A percentile compares a stretch with the other conserved stretches of the same genome.
Conservation (phyloP, 2,329 filamentous ascomycete genomes). For the Fusarium camptoceras region DNA sequence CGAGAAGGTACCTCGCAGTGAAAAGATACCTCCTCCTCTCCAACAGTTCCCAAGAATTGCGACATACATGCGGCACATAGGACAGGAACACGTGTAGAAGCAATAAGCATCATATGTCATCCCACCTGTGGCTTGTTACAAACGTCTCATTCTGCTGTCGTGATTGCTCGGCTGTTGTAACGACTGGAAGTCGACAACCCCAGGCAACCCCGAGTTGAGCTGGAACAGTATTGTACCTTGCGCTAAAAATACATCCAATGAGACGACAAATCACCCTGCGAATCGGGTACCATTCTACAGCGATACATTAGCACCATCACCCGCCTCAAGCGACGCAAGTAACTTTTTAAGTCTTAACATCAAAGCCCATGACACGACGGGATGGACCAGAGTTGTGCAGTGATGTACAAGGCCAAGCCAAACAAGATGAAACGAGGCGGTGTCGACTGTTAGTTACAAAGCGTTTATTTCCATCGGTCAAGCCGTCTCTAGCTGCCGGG, state of each 20-base stretch:
- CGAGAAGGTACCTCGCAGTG: conserved; percentile 1
- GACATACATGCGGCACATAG: background rate
- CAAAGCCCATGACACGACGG: background rate
- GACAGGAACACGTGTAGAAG: conserved; percentile 12
- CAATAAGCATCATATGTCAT: background rate
- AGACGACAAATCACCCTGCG: no score
- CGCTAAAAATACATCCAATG: background rate
- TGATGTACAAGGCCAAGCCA: background rate
- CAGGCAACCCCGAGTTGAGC: background rate
- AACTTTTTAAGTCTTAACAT: background rate
- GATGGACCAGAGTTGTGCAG: background rate
- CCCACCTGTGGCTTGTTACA: background rate
- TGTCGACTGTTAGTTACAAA: background rate
- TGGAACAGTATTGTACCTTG: background rate
- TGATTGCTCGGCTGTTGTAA: conserved; percentile 3
- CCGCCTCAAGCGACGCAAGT: conserved; percentile 4
- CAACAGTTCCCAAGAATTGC: background rate
- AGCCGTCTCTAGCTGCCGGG: background rate
- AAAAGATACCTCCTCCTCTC: conserved; percentile 20
- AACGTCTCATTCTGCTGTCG: conserved; percentile 13
- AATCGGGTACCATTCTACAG: background rate
- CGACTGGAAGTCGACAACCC: background rate
- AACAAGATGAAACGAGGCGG: background rate
- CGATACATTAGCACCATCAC: conserved; percentile 1
- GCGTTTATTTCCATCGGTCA: background rate